phyloP scores from a whole-genome alignment of 2,329 filamentous ascomycete genomes.

The Cladophialophora yegresii region DNA sequence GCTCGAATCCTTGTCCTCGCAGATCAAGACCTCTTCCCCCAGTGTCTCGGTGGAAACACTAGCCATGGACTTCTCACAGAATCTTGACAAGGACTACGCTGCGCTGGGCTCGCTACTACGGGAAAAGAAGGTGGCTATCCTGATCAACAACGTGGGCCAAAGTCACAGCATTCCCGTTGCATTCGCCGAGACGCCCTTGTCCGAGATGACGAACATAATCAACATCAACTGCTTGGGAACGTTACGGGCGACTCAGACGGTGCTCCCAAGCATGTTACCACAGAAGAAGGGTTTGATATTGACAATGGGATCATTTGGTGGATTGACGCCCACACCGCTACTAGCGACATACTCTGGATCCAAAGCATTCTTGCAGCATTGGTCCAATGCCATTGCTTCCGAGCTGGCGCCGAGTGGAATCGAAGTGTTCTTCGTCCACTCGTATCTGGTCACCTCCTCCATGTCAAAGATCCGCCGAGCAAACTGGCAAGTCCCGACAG shows the following conservation, averaged over 20 bases:
- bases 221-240: conserved; percentile 94
- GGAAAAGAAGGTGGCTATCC: conserved; percentile 76
- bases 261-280: conserved; percentile 80
- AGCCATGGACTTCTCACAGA: conserved; percentile 87
- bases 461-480: conserved; percentile 94
- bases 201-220: conserved; percentile 86
- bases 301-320: conserved; percentile 96
- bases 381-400: conserved; percentile 81
- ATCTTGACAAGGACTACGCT: conserved; percentile 71
- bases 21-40: conserved; percentile 71
- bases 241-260: conserved; percentile 79
- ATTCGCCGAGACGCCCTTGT: conserved; percentile 74
- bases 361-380: conserved; percentile 97
- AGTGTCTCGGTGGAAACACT: conserved; percentile 72
- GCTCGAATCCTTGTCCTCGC: conserved; percentile 72
- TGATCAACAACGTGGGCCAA: conserved; percentile 96
- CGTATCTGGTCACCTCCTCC: conserved; percentile 89
- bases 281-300: conserved; percentile 86
- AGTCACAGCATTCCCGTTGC: conserved; percentile 91
- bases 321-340: conserved; percentile 85
- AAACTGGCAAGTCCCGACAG: conserved; percentile 75
- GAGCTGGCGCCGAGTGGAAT: conserved; percentile 81
- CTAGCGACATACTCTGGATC: conserved; percentile 95
- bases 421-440: conserved; percentile 86
- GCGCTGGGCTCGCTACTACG: conserved; percentile 68